Conservation (phyloP, 495 filamentous ascomycete species). For the Trichocladium antarcticum region DNA sequence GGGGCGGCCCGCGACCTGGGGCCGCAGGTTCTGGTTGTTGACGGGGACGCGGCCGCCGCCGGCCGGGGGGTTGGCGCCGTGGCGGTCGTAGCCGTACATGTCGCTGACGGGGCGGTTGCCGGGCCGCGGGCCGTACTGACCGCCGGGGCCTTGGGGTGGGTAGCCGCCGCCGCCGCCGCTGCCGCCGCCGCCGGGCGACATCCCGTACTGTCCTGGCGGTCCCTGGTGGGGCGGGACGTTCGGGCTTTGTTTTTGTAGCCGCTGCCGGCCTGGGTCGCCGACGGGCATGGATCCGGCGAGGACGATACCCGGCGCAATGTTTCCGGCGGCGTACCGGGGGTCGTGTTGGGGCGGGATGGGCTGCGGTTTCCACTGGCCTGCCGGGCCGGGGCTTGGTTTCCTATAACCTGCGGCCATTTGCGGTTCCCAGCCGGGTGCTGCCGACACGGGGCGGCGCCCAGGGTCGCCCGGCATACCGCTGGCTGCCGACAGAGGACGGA, state of each 20-base stretch:
- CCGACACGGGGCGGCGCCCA: conserved; percentile 17
- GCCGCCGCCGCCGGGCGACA: conserved; percentile 3
- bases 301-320: neutral
- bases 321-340: conserved; percentile 2
- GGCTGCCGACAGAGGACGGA: conserved; percentile 35
- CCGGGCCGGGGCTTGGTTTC: conserved; percentile 30
- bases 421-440: conserved; percentile 33
- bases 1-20: conserved; percentile 1
- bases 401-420: conserved; percentile 33
- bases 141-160: conserved; percentile 2
- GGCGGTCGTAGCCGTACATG: conserved; percentile 16
- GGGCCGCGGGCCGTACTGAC: conserved; percentile 6
- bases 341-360: conserved; percentile 12
- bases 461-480: conserved; percentile 9
- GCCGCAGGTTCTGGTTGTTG: conserved; percentile 13
- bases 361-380: conserved; percentile 8
- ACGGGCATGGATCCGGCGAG: conserved; percentile 12
- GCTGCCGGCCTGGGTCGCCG: conserved; percentile 22
- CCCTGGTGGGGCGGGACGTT: conserved; percentile 15
- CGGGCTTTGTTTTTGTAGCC: conserved; percentile 32
- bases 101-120: conserved; percentile 22
- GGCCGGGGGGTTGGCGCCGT: conserved; percentile 11
- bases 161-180: conserved; percentile 8
- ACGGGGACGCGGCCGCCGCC: neutral
- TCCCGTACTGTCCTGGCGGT: conserved; percentile 18